Base-by-base conservation (phyloP, 179 eudicot species). In the Spinacia oleracea region DNA sequence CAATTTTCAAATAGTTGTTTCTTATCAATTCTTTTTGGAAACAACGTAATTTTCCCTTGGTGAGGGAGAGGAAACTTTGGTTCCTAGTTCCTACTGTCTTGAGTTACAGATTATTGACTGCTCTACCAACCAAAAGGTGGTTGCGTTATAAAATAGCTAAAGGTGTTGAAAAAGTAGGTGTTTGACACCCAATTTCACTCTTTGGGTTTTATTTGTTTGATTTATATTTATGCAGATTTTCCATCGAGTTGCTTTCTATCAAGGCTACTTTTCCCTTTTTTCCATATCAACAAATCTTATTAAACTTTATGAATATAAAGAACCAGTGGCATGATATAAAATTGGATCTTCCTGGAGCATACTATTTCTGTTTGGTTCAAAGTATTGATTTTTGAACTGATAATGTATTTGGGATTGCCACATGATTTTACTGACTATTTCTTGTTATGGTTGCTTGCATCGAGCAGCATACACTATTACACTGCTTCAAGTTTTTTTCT, bases 391-490 rank as follows among this genome's bases (percentile, higher is more conserved):
- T 56, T 73, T 53, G 27, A 58, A 10, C 43, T 55, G 65, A 73
- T 73, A 25, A 9, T 31, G 18, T 56, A 35, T 35, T 35, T 74
- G 34, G 65, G 43, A 32, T 21, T n/a, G 42, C 43, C 27, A 2
- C 43, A 50, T 2, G 27, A 14, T 51, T 32, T 4, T 53, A 51
- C 3, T 7, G 38, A 11, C 14, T 50, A 18, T 8, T 51, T 51
- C 32, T 31, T n/a, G 43, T 50, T 55, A 51, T 11, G 40, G 27
- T 51, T 51, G 75, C 42, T 51, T 72, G 63, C 62, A 72, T 50
- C 63, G 40, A 38, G 40, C 23, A 0, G n/a, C 59, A 46, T 72
- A 23, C n/a, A 72, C 2, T 51, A 27, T 31, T 72, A 23, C n/a
- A 72, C 2, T 51, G 42, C 32, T 34, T 48, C 1, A n/a, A 53